phyloP scores from a whole-genome alignment of 108 stramenopile genomes.

The Ochromonas danica region DNA sequence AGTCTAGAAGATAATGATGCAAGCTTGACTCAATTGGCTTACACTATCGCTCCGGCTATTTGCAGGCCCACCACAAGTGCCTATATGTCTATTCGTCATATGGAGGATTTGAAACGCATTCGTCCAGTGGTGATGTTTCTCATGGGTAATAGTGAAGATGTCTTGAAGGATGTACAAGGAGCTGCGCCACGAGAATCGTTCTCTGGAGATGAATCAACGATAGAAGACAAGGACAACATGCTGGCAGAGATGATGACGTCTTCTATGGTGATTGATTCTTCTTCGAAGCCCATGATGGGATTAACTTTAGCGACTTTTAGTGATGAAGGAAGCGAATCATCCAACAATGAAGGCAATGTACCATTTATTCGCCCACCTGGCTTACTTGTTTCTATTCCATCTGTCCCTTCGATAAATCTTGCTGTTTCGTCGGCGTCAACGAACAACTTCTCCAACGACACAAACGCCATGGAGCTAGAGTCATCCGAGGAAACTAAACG shows the following conservation, averaged over 20 bases:
- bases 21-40: conserved; percentile 1
- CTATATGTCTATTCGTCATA: conserved; percentile 33
- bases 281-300: neutral
- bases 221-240: too few species aligned
- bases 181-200: neutral
- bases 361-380: too few species aligned
- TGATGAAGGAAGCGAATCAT: too few species aligned
- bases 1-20: conserved; percentile 12
- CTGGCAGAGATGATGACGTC: neutral
- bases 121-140: conserved; percentile 20
- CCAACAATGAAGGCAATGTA: too few species aligned
- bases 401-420: too few species aligned
- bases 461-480: too few species aligned
- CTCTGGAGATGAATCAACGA: neutral
- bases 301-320: too few species aligned
- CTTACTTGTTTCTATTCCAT: too few species aligned
- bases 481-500: too few species aligned
- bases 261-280: neutral
- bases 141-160: conserved; percentile 4
- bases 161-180: neutral
- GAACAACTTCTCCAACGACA: too few species aligned
- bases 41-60: conserved; percentile 18
- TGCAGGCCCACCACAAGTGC: conserved; percentile 9
- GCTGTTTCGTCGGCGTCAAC: too few species aligned
- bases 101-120: conserved; percentile 6